Evolutionary conservation across 179 eudicot species (phyloP).

Genomic region (Camellia oleifera): DNA sequence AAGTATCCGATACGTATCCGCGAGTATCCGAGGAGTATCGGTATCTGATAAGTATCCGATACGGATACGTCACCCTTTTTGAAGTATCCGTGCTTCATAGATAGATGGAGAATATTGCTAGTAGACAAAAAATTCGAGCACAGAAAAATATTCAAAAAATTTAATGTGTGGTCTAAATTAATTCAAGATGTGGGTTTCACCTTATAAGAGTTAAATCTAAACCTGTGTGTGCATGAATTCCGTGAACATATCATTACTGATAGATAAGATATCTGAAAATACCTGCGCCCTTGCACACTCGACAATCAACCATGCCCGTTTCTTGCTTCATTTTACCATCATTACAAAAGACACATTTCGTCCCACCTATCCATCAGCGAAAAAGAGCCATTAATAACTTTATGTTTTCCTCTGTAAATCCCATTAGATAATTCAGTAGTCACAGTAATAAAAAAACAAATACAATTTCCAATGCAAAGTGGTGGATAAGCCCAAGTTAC

Average conservation of each 20-base stretch:
- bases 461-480: background rate
- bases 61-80: no score
- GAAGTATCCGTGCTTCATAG: no score
- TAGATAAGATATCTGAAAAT: conserved; percentile 10
- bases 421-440: background rate
- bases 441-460: background rate
- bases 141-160: no score
- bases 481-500: background rate
- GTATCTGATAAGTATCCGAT: no score
- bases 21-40: no score
- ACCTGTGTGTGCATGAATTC: no score
- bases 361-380: conserved; percentile 65
- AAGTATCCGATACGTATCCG: no score
- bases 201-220: no score
- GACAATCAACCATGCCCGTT: conserved; percentile 81
- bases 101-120: no score
- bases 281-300: conserved; percentile 99
- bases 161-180: no score
- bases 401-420: background rate
- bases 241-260: background rate
- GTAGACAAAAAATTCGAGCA: background rate
- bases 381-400: conserved; percentile 9
- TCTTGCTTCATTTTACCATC: conserved; percentile 94
- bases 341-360: conserved; percentile 89
- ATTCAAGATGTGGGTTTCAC: no score